Percentiles rank a stretch among this genome's conserved stretches.
phyloP scores from a whole-genome alignment of 495 filamentous ascomycete species.

The Xylaria curta region DNA sequence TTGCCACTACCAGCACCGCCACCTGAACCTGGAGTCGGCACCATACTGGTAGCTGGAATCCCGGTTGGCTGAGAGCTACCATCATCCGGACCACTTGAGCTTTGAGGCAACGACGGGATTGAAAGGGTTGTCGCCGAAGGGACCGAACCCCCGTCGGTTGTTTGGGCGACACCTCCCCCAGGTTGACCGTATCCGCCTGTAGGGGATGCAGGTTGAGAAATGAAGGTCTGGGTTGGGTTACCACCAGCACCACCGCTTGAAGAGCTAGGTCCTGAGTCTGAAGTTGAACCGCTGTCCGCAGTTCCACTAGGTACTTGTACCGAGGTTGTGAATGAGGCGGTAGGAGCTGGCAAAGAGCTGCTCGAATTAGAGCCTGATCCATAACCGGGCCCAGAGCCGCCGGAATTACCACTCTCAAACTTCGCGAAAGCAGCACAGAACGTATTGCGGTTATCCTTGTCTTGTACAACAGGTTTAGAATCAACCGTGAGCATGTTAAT shows the following conservation, averaged over 20 bases:
- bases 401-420: constrained; percentile 29
- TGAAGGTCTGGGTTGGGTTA: constrained; percentile 26
- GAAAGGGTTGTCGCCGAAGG: constrained; percentile 25
- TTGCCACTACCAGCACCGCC: constrained; percentile 10
- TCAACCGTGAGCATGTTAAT: constrained; percentile 80
- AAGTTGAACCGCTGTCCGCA: constrained; percentile 3
- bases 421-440: constrained; percentile 78
- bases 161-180: constrained; percentile 28
- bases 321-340: constrained; percentile 13
- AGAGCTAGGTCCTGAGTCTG: neutral
- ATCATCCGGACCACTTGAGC: constrained; percentile 1
- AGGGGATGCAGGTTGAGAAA: constrained; percentile 26
- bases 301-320: neutral
- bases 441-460: constrained; percentile 71
- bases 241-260: constrained; percentile 18
- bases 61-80: constrained; percentile 4
- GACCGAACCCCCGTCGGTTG: constrained; percentile 10
- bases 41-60: neutral
- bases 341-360: constrained; percentile 14
- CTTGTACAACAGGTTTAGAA: constrained; percentile 59
- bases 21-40: constrained; percentile 4
- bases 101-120: constrained; percentile 17
- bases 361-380: constrained; percentile 28
- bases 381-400: constrained; percentile 23
- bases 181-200: constrained; percentile 35